Evolutionary conservation across 176 grass and related monocot species (phyloP), one percentile per base, ranked within the genome.

Genomic region (Aegilops tauschii): DNA sequence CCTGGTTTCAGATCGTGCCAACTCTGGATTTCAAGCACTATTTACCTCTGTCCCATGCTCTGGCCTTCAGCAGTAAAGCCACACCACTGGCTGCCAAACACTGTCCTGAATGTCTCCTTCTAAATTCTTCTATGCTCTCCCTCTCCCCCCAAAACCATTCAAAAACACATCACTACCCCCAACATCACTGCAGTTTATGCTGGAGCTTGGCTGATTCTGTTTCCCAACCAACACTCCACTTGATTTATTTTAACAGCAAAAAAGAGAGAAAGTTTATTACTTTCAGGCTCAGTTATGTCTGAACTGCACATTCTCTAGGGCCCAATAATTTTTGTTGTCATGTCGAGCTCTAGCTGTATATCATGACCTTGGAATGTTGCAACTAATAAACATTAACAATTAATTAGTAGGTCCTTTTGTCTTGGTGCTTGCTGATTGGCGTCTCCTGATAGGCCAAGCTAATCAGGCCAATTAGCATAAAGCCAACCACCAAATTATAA

Each of bases 371-470:
- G 73, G 45, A 54, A 76, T 76, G 27, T 54, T 76, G 67, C 71
- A 74, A 87, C 83, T 40, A 39, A 39, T n/a, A 80, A 49, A 52
- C 67, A 90, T 61, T 39, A 79, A 79, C 21, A 80, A 25, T 34
- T 6, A 35, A 27, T 56, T 82, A 47, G 42, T 82, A 81, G 89
- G 85, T 30, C 64, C 75, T 74, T 87, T 45, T 54, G 58, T 47
- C 32, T 10, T 80, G 80, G 85, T 81, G 82, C 81, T 77, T 77
- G 47, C 70, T 91, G 77, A 35, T 85, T 91, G 86, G 85, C 69
- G 68, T 85, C 62, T 63, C 76, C 47, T 87, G 80, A 85, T 44
- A 80, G 76, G 67, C n/a, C 69, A 87, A 87, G 73, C 85, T 74
- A 83, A 81, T 45, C 76, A 65, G 21, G 69, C 85, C 85, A 87